Conservation (phyloP, 2,329 filamentous ascomycete genomes). For the Diplocarpon rosae region DNA sequence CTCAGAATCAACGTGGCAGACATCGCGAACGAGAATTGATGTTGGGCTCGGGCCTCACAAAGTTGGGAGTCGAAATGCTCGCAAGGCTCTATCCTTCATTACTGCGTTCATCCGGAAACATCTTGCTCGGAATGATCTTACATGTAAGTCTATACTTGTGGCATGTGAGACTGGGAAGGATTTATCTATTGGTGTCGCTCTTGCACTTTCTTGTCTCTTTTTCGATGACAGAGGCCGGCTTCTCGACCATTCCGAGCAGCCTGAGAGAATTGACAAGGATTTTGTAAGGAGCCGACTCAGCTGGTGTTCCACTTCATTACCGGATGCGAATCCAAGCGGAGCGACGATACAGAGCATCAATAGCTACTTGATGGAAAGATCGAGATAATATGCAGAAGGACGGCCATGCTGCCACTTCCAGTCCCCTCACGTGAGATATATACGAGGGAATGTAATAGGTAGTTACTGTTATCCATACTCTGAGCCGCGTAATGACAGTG, state of each 20-base stretch:
- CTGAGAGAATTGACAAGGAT: constrained; percentile 50
- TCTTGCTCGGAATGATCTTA: not conserved
- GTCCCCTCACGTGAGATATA: no score
- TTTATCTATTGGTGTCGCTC: constrained; percentile 63
- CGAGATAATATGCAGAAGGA: not conserved
- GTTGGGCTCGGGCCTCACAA: constrained; percentile 64
- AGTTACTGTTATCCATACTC: no score
- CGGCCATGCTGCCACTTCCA: no score
- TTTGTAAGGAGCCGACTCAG: constrained; percentile 67
- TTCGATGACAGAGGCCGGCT: constrained; percentile 51
- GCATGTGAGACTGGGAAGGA: constrained; percentile 72
- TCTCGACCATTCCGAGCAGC: constrained; percentile 3
- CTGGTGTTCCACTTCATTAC: constrained; percentile 70
- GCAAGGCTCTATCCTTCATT: constrained; percentile 49
- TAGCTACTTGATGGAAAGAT: constrained; percentile 61
- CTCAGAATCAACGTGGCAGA: constrained; percentile 33
- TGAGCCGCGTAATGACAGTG: no score
- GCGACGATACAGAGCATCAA: constrained; percentile 87
- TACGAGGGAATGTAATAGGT: no score
- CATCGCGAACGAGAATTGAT: constrained; percentile 31
- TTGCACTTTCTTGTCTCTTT: constrained; percentile 66
- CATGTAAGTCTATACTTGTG: constrained; percentile 37
- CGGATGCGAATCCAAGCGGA: constrained; percentile 72
- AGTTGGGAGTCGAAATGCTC: constrained; percentile 71
- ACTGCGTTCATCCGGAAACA: constrained; percentile 18